Evolutionary conservation across 179 eudicot species (phyloP).

Genomic region (Camellia oleifera): DNA sequence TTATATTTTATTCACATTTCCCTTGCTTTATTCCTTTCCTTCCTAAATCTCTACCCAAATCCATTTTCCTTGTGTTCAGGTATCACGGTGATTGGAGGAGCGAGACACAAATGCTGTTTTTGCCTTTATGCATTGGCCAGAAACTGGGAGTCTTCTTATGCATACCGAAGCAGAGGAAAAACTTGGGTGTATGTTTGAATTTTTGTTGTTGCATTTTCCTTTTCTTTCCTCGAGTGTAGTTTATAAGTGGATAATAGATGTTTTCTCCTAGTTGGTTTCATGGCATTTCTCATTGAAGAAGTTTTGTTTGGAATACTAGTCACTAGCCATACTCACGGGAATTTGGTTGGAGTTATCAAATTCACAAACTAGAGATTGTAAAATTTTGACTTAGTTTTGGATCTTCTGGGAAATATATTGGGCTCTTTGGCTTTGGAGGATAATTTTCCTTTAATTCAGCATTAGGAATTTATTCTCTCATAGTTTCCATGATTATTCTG

Average conservation of each 20-base stretch:
- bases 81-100: slow-evolving; percentile 92
- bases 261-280: not conserved
- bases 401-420: not conserved
- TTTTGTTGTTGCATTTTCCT: not conserved
- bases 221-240: not conserved
- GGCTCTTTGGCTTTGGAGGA: not conserved
- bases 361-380: not conserved
- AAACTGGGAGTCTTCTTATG: slow-evolving; percentile 79
- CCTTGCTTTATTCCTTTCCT: slow-evolving; percentile 40
- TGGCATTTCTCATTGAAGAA: not conserved
- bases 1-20: no score
- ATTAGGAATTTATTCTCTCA: not conserved
- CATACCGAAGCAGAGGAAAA: slow-evolving; percentile 80
- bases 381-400: not conserved
- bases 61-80: slow-evolving; percentile 35
- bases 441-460: not conserved
- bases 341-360: not conserved
- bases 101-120: slow-evolving; percentile 68
- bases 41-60: slow-evolving; percentile 64
- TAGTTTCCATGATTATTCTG: not conserved
- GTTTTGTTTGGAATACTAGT: not conserved
- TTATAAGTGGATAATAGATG: not conserved
- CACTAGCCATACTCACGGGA: not conserved
- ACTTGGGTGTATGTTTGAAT: slow-evolving; percentile 68
- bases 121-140: slow-evolving; percentile 94